Base-by-base conservation (phyloP, 371 early-diverging fungal genomes). In the Zopfochytrium polystomum region DNA sequence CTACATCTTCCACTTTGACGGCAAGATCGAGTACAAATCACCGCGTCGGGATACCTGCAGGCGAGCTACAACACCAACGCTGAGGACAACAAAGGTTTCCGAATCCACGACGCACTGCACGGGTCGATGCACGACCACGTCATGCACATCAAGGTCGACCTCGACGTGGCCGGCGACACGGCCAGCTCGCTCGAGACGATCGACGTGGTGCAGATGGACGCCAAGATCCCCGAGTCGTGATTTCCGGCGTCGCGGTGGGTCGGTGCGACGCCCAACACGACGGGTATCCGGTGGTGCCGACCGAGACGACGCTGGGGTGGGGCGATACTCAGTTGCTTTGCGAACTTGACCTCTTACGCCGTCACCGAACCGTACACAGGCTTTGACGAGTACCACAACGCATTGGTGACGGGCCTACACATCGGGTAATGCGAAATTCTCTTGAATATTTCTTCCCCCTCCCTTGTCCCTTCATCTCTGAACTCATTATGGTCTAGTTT, bases 41-140 rank as follows among this genome's bases (percentile, higher is more conserved):
- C 62, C 15, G 62, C 62, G 3, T 55, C 55, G 15, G 62, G 62
- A 6, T 62, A 62, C 62, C 38, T 62, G 53, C 62, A 62, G 33
- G 62, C 58, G 4, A 48, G 47, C 32, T 62, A 29, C 45, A 55
- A 49, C 52, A 42, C 38, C 57, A 44, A 33, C 4, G 51, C 26
- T 18, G 60, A 60, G 30, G 3, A 23, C 29, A 30, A 52, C 3
- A 43, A 52, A 23, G 60, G 60, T 13, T 54, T 22, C 9, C 9
- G 60, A 7, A 60, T 60, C 52, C 53, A 52, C 52, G 54, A 60
- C 27, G 38, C 38, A 11, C 25, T 29, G 3, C 32, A 42, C 43
- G 62, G 62, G 6, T 26, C 27, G 22, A 20, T 62, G 15, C 62
- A 62, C 55, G 55, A 53, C 49, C 62, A 62, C 55, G 53, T 55